phyloP scores from a whole-genome alignment of 768 basidiomycete genomes.

The Russula sp. region DNA sequence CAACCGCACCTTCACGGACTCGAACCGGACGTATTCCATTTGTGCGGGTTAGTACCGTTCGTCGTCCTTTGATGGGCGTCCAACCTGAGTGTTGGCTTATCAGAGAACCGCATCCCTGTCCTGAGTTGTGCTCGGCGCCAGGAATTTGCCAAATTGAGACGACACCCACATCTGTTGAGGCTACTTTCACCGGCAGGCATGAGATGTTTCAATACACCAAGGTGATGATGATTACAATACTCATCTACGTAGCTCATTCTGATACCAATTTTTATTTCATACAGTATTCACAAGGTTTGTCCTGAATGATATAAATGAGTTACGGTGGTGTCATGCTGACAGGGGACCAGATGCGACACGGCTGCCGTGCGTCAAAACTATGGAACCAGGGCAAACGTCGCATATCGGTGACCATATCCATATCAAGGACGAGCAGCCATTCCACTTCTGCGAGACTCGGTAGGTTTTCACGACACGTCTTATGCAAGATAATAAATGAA shows the following conservation, averaged over 20 bases:
- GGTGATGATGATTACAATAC: slow-evolving; percentile 30
- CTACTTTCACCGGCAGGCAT: slow-evolving; percentile 54
- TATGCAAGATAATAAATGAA: neutral
- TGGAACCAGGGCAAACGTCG: slow-evolving; percentile 37
- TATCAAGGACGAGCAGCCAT: slow-evolving; percentile 37
- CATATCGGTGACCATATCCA: slow-evolving; percentile 49
- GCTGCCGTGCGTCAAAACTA: slow-evolving; percentile 43
- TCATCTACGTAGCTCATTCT: neutral
- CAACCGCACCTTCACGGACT: slow-evolving; percentile 50
- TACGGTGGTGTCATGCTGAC: neutral
- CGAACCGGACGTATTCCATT: slow-evolving; percentile 36
- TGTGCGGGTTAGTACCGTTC: slow-evolving; percentile 45
- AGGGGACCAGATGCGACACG: slow-evolving; percentile 41
- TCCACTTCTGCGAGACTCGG: slow-evolving; percentile 53
- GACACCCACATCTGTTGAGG: slow-evolving; percentile 52
- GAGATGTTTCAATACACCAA: slow-evolving; percentile 63
- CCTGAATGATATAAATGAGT: no score
- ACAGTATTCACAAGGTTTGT: slow-evolving; percentile 51
- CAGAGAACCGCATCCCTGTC: slow-evolving; percentile 50
- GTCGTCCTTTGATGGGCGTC: neutral
- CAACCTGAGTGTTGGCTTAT: neutral
- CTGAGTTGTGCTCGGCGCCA: slow-evolving; percentile 36
- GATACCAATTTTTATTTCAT: neutral
- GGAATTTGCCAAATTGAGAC: slow-evolving; percentile 58
- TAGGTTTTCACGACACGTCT: slow-evolving; percentile 24